Conservation (phyloP, 2,329 filamentous ascomycete species). For the Exophiala mesophila region DNA sequence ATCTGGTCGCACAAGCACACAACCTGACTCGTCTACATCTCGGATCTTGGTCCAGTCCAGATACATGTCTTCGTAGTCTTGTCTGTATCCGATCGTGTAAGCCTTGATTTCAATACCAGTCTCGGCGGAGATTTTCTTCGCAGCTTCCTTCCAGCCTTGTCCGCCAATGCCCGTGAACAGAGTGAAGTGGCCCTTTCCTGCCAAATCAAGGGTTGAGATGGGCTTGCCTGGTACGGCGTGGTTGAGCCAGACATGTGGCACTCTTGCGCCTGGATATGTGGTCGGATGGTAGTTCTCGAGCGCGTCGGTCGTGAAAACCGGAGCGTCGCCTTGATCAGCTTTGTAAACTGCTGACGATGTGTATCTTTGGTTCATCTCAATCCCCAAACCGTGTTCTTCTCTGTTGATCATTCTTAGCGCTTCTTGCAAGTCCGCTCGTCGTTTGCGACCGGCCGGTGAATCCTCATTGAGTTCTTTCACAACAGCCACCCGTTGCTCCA, state of each 20-base stretch:
- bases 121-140: conserved; percentile 32
- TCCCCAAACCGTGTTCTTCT: conserved; percentile 52
- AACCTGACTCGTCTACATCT: conserved; percentile 53
- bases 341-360: conserved; percentile 2
- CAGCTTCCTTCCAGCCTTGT: conserved; percentile 49
- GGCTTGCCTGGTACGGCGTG: conserved; percentile 16
- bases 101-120: conserved; percentile 45
- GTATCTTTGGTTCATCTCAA: conserved; percentile 57
- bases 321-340: background rate
- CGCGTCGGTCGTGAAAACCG: background rate
- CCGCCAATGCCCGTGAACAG: conserved; percentile 53
- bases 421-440: conserved; percentile 36
- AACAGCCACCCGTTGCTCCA: conserved; percentile 36
- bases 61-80: conserved; percentile 59
- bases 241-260: conserved; percentile 60
- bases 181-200: conserved; percentile 50
- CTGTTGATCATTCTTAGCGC: conserved; percentile 40
- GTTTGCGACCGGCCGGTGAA: conserved; percentile 34
- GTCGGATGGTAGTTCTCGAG: conserved; percentile 37
- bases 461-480: conserved; percentile 39
- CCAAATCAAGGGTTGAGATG: conserved; percentile 56
- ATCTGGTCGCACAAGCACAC: conserved; percentile 53
- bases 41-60: conserved; percentile 53
- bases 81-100: conserved; percentile 52
- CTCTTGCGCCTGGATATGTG: conserved; percentile 54